These are phyloP conservation scores for Plantago coronopus DNA, from an alignment of 305 asterid genomes.

Conservation along the genomic window DNA sequence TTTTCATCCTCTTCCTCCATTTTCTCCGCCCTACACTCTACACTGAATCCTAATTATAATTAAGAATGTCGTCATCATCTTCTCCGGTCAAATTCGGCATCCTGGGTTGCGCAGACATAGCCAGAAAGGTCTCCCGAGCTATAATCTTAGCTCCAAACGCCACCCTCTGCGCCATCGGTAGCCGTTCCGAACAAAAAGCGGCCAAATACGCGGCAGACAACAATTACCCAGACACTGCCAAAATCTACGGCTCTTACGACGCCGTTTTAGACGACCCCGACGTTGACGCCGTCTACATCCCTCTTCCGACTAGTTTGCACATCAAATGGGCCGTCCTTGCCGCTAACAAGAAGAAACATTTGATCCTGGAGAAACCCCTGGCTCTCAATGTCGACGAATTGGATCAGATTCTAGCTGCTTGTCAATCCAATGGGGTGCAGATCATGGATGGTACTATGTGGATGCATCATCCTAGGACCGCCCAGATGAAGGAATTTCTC, in stretches of 20 bases:
- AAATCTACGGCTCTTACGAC: constrained; percentile 60
- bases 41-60: too few species aligned
- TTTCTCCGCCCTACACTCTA: too few species aligned
- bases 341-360: constrained; percentile 71
- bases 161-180: constrained; percentile 36
- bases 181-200: constrained; percentile 38
- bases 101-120: constrained; percentile 43
- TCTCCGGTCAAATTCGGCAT: constrained; percentile 35
- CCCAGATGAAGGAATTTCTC: constrained; percentile 39
- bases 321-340: constrained; percentile 73
- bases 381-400: constrained; percentile 57
- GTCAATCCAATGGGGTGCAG: constrained; percentile 70
- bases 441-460: constrained; percentile 89
- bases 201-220: constrained; percentile 34
- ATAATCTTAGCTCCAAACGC: constrained; percentile 39
- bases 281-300: constrained; percentile 75
- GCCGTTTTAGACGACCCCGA: constrained; percentile 69
- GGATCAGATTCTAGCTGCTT: constrained; percentile 56
- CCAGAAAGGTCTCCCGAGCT: constrained; percentile 41
- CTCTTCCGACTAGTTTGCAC: constrained; percentile 75
- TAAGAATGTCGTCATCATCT: not conserved
- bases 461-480: constrained; percentile 66
- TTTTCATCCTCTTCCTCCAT: too few species aligned
- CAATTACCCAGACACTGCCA: constrained; percentile 29
- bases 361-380: constrained; percentile 76